Percentiles rank a stretch among this genome's conserved stretches.
These are phyloP conservation scores for Podospora bellae-mahoneyi DNA, from an alignment of 495 filamentous ascomycete genomes.

Conservation along the genomic window DNA sequence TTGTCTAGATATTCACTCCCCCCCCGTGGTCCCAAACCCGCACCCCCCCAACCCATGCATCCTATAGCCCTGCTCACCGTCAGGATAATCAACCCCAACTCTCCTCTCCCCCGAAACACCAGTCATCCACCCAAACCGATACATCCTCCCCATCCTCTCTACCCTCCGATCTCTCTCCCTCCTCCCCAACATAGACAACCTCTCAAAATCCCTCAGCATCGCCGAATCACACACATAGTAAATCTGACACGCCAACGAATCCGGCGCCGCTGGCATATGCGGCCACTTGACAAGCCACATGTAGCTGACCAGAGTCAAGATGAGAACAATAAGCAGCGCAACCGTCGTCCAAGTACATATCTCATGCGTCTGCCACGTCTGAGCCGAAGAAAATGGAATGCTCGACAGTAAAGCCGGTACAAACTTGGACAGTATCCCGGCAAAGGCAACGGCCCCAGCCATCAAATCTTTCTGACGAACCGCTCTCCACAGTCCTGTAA, in stretches of 20 bases:
- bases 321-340: slow-evolving; percentile 36
- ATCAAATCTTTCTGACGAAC: slow-evolving; percentile 18
- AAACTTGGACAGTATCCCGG: slow-evolving; percentile 38
- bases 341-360: slow-evolving; percentile 36
- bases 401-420: slow-evolving; percentile 39
- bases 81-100: neutral
- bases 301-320: slow-evolving; percentile 33
- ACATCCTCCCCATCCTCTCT: slow-evolving; percentile 14
- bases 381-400: slow-evolving; percentile 38
- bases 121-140: slow-evolving; percentile 16
- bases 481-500: slow-evolving; percentile 37
- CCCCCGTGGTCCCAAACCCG: neutral
- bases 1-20: slow-evolving; percentile 7
- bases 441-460: slow-evolving; percentile 26
- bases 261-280: slow-evolving; percentile 30
- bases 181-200: slow-evolving; percentile 27
- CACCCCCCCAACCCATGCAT: slow-evolving; percentile 8
- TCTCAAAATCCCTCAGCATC: slow-evolving; percentile 29
- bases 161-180: slow-evolving; percentile 9
- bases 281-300: slow-evolving; percentile 30
- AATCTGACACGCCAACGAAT: slow-evolving; percentile 30
- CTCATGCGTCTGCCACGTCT: slow-evolving; percentile 32
- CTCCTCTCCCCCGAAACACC: slow-evolving; percentile 15
- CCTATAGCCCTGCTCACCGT: neutral
- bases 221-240: slow-evolving; percentile 36